Base-by-base conservation (phyloP, 1,139 yeast species). In the Candida pseudoviswanathii region DNA sequence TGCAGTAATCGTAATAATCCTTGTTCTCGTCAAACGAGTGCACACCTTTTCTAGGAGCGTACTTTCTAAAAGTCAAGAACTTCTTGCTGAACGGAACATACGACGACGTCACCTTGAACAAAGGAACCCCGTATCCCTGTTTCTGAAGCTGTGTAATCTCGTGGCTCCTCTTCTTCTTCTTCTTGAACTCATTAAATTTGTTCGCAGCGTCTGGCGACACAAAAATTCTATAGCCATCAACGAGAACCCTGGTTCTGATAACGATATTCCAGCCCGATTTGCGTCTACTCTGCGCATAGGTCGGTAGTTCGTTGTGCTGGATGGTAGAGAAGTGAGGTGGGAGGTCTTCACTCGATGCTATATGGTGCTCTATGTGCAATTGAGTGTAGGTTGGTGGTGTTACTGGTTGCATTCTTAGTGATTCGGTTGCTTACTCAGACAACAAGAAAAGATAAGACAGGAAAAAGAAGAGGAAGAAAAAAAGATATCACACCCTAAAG, bases 111-210 rank as follows among this genome's bases (percentile, higher is more conserved):
- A 44, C 54, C 45, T 46, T 53, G 32, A 52, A 50, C 39, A 54
- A 42, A 1, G 58, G 58, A 2, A 54, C 39, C 1, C 55, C 58
- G 8, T 27, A 32, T 3, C 58, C 58, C 38, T 44, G 49, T 9
- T 41, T 16, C 45, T 51, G 52, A 25, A 54, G 41, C 2, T 47
- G 46, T 5, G 26, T 8, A 0, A 48, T 44, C 26, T 48, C 50
- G 2, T 40, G 47, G 16, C 41, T 46, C 8, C 45, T 48, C 16
- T 36, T 46, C 8, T 46, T 48, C 16, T 36, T 49, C 5, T 43
- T 49, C 29, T 51, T 54, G 34, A 54, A 54, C 7, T 44, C 51
- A 8, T 50, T 30, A 27, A 43, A 54, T 39, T 52, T 54, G 16
- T 51, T 47, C 2, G 50, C 36, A 4, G 57, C 46, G 41, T 54